A percentile compares a stretch with the other conserved stretches of the same genome.
phyloP scores from a whole-genome alignment of 2,329 filamentous ascomycete species.

The Aphanocladium album region DNA sequence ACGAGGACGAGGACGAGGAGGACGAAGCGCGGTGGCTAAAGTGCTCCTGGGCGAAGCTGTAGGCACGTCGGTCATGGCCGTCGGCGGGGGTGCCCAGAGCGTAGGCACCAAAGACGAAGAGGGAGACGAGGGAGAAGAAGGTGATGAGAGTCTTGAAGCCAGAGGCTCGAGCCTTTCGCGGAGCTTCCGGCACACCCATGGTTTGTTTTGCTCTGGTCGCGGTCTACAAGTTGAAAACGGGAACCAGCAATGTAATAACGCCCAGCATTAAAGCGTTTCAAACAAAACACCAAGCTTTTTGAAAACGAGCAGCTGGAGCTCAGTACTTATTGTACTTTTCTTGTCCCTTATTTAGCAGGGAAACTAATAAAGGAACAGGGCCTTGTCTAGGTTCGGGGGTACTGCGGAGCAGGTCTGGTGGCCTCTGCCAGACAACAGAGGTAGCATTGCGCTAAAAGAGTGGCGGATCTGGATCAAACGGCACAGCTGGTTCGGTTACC shows the following conservation, averaged over 20 bases:
- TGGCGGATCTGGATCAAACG: constrained; percentile 11
- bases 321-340: constrained; percentile 1
- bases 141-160: constrained; percentile 3
- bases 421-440: not conserved
- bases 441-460: not conserved
- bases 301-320: not conserved
- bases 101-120: constrained; percentile 14
- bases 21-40: not conserved
- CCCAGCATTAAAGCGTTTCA: not conserved
- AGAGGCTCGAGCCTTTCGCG: constrained; percentile 4
- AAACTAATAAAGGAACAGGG: not conserved
- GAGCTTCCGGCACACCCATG: constrained; percentile 6
- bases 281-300: not conserved
- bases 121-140: constrained; percentile 8
- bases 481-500: not conserved
- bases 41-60: constrained; percentile 4
- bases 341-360: not conserved
- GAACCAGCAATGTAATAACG: not conserved
- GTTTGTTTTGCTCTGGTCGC: not conserved
- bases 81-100: constrained; percentile 5
- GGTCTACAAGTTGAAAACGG: not conserved
- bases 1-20: not conserved
- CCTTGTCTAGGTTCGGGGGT: constrained; percentile 3
- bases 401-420: constrained; percentile 10
- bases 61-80: constrained; percentile 3